A percentile compares a stretch with the other conserved stretches of the same genome.
Evolutionary conservation across 805 yeast species (phyloP).

Genomic region (Wickerhamiella parazyma): DNA sequence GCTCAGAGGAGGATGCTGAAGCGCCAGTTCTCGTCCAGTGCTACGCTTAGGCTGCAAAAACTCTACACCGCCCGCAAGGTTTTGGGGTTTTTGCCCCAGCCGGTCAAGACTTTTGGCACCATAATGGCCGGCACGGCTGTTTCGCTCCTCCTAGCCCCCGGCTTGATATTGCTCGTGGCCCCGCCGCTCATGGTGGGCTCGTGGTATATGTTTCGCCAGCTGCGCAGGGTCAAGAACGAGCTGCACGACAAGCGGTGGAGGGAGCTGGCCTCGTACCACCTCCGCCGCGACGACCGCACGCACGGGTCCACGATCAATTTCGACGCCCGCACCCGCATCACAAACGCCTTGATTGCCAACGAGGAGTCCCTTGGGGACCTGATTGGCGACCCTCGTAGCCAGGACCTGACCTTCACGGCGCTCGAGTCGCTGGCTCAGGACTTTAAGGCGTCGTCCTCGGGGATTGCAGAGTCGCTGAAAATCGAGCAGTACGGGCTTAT

Average conservation of each 20-base stretch:
- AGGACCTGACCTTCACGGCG: not conserved
- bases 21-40: not conserved
- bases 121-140: slow-evolving; percentile 3
- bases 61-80: not conserved
- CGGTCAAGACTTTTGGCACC: slow-evolving; percentile 8
- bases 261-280: slow-evolving; percentile 5
- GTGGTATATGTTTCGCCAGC: not conserved
- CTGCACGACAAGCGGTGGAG: slow-evolving; percentile 7
- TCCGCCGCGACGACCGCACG: not conserved
- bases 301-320: not conserved
- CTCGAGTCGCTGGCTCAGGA: slow-evolving; percentile 9
- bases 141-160: slow-evolving; percentile 6
- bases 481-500: slow-evolving; percentile 6
- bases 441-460: not conserved
- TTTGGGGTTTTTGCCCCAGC: slow-evolving; percentile 7
- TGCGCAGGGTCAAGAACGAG: not conserved
- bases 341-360: slow-evolving; percentile 8
- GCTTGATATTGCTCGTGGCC: slow-evolving; percentile 3
- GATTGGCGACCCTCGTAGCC: not conserved
- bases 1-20: not conserved
- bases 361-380: slow-evolving; percentile 3
- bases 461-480: not conserved
- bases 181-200: slow-evolving; percentile 8
- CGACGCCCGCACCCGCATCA: slow-evolving; percentile 5
- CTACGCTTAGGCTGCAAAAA: not conserved